Evolutionary conservation across 768 basidiomycete species (phyloP).

Genomic region (Kwoniella sp.): DNA sequence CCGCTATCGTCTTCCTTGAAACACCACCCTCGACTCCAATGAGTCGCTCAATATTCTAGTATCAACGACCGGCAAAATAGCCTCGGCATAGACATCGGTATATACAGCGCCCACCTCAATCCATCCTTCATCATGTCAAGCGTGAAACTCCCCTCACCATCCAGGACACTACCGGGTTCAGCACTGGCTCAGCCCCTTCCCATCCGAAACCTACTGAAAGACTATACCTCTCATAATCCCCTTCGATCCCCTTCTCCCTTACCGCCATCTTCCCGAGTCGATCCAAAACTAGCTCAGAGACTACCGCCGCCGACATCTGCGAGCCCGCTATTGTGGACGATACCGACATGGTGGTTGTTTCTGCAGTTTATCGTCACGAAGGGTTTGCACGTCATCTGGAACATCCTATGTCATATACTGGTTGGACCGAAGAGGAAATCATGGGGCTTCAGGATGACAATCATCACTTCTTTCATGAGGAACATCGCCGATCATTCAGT

Average conservation of each 20-base stretch:
- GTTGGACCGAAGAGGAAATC: constrained; percentile 85
- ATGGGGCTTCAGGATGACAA: constrained; percentile 92
- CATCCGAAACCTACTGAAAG: constrained; percentile 32
- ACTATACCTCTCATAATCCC: constrained; percentile 43
- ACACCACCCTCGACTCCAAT: too few relatives aligned
- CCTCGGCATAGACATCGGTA: not conserved
- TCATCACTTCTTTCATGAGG: constrained; percentile 70
- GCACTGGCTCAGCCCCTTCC: constrained; percentile 20
- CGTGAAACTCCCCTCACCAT: not conserved
- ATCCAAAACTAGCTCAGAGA: constrained; percentile 44
- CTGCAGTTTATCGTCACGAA: constrained; percentile 46
- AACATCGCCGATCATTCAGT: constrained; percentile 78
- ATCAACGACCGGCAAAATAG: too few relatives aligned
- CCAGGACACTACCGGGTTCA: not conserved
- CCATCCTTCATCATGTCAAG: not conserved
- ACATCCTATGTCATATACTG: constrained; percentile 72
- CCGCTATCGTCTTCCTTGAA: too few relatives aligned
- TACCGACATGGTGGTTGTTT: constrained; percentile 44
- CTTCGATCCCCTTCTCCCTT: constrained; percentile 49
- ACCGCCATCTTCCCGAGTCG: constrained; percentile 49
- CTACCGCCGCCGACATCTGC: constrained; percentile 37
- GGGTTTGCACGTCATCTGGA: constrained; percentile 45
- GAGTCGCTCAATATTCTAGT: too few relatives aligned
- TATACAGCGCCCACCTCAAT: not conserved
- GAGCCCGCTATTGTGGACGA: constrained; percentile 41